These are phyloP conservation scores for Sphenostylis stenocarpa DNA, from an alignment of 306 rosid genomes.

Conservation along the genomic window DNA sequence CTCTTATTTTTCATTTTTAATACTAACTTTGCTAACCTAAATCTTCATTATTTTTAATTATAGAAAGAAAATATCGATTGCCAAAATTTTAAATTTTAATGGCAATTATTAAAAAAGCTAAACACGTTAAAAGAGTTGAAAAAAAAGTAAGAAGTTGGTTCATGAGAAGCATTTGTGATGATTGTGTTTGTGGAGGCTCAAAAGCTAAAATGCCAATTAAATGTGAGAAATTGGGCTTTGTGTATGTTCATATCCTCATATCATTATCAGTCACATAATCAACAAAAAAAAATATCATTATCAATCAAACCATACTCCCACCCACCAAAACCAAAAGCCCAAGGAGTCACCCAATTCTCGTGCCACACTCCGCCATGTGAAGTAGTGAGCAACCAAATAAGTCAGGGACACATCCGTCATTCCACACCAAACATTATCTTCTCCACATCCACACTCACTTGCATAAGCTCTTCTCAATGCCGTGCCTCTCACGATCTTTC, in stretches of 20 bases:
- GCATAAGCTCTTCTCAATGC: slow-evolving; percentile 12
- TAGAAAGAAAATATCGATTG: background rate
- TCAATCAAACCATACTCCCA: slow-evolving; percentile 18
- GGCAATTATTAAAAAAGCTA: too few species aligned
- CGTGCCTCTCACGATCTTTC: background rate
- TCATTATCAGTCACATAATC: background rate
- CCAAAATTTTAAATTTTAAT: background rate
- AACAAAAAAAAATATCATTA: background rate
- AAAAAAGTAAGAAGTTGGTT: slow-evolving; percentile 30
- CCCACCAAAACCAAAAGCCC: slow-evolving; percentile 29
- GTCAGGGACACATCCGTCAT: slow-evolving; percentile 24
- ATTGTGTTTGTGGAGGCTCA: slow-evolving; percentile 18
- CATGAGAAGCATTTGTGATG: slow-evolving; percentile 31
- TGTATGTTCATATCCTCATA: background rate
- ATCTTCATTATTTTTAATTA: too few species aligned
- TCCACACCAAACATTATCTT: background rate
- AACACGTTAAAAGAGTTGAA: too few species aligned
- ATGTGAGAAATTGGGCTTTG: too few species aligned
- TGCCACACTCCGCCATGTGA: slow-evolving; percentile 41
- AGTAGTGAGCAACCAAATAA: background rate
- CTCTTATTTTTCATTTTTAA: too few species aligned
- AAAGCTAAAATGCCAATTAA: slow-evolving; percentile 29
- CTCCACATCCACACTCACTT: background rate
- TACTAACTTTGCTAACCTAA: too few species aligned
- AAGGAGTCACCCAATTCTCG: slow-evolving; percentile 42